Base-by-base conservation (phyloP, 805 yeast genomes). In the Candida xyloterini region DNA sequence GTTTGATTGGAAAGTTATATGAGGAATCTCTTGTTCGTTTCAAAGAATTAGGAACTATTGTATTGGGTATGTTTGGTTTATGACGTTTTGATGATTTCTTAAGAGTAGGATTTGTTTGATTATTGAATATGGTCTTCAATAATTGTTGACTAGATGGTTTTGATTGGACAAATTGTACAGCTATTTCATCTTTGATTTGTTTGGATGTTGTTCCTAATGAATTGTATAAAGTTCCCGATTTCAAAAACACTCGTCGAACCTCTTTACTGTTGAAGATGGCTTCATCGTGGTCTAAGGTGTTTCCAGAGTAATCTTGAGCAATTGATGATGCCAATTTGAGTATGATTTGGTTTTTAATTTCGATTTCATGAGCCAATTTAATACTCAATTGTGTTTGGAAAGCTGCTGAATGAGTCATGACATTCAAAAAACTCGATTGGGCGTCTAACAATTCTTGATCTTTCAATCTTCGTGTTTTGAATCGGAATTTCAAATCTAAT, bases 281-380 rank as follows among this genome's bases (percentile, higher is more conserved):
- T 9, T 38, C 38, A 25, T 53, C 57, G 4, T 40, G 43, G 10
- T 41, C 24, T 14, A 46, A 34, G 21, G 45, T 38, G 35, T 45
- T 43, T 9, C 50, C 46, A 14, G 50, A 35, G 15, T 47, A 47
- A 28, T 50, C 55, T 29, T 53, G 54, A 5, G 52, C 50, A 22
- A 49, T 48, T 3, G 47, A 42, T 2, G 53, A 45, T 4, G 55
- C 47, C 23, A 53, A 42, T 33, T 51, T 51, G 13, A 51, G 37
- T 5, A 53, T 53, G 30, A 51, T 47, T 36, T 47, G 53, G 33
- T 51, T 51, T 29, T 53, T 53, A 21, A 34, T 43, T 15, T 37
- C 34, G 18, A 53, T 27, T 21, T 53, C 55, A 6, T 37, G 42
- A 2, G 47, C 33, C 7, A 47, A 35, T 18, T 38, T 34, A 10